Evolutionary conservation across 2,329 filamentous ascomycete genomes (phyloP), one percentile per base, ranked within the genome.

Genomic region (Paecilomyces niveus): DNA sequence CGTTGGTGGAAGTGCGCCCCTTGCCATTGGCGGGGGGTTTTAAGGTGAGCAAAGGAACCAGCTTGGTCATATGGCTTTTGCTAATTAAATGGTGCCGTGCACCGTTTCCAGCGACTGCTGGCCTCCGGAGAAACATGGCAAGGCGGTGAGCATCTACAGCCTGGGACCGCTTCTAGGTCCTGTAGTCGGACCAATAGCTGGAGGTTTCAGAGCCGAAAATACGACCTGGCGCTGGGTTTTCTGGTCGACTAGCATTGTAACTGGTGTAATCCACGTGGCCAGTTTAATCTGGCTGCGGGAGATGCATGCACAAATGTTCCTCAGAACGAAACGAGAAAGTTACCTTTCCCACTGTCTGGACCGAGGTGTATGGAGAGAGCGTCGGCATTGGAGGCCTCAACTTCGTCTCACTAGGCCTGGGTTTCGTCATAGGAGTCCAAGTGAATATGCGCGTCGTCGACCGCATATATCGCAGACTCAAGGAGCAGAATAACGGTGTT

Each of bases 141-240:
- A 75, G 59, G 82, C 84, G 1, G 81, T 86, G 57, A 78, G 78
- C 1, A 77, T 86, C 29, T 86, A 86, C 71, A 80, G 75, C 31
- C 74, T 86, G 3, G 80, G 79, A 5, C 85, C 85, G 1, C 73
- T 88, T 1, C 77, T 87, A 1, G 85, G 85, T 0, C 85, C 85
- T 1, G 82, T 82, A 0, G 74, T 87, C 15, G 85, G 85, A 0
- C 85, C 85, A 0, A 82, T 88, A 1, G 78, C 79, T 0, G 85
- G 84, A 11, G 84, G 82, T 0, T 87, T 83, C 65, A 82, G 87
- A 26, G 76, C 81, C 1, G 70, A 84, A 63, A 33, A 80, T 77
- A 81, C 78, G 9, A 83, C 79, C 0, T 89, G 87, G 87, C 79
- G 85, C 21, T 89, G 87, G 86, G 81, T 82, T 5, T 89, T 89